Percentiles rank a stretch among this genome's conserved stretches.
These are phyloP conservation scores for Xylariaceae sp. DNA, from an alignment of 2,329 filamentous ascomycete species.

Conservation along the genomic window DNA sequence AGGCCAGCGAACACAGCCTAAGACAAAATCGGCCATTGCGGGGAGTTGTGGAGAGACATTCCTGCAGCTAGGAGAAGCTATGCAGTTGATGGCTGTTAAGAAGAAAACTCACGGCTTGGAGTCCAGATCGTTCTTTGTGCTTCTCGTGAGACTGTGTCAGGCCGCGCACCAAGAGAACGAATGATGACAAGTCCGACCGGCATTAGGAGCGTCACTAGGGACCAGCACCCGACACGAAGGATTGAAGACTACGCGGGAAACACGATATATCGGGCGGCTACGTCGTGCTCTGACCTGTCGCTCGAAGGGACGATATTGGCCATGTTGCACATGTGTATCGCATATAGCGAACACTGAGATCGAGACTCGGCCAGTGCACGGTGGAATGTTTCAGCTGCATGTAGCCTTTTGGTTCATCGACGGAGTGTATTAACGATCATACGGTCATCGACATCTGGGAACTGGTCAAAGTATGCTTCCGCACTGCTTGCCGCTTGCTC, in stretches of 20 bases:
- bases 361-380: background rate
- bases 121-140: background rate
- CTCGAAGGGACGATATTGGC: conserved; percentile 2
- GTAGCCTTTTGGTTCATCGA: background rate
- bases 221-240: background rate
- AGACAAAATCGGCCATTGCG: background rate
- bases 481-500: no score
- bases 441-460: no score
- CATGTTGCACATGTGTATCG: conserved; percentile 5
- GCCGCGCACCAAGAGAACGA: no score
- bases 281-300: conserved; percentile 2
- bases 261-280: conserved; percentile 7
- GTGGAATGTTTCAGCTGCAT: conserved; percentile 9
- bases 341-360: background rate
- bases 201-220: background rate
- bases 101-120: background rate
- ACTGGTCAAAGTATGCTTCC: no score
- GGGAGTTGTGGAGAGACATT: background rate
- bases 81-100: background rate
- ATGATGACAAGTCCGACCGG: background rate
- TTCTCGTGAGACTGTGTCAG: background rate
- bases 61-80: background rate
- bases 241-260: background rate
- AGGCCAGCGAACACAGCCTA: no score
- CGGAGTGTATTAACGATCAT: no score